Evolutionary conservation across 768 basidiomycete genomes (phyloP).

Genomic region (Lactarius pseudohatsudake): DNA sequence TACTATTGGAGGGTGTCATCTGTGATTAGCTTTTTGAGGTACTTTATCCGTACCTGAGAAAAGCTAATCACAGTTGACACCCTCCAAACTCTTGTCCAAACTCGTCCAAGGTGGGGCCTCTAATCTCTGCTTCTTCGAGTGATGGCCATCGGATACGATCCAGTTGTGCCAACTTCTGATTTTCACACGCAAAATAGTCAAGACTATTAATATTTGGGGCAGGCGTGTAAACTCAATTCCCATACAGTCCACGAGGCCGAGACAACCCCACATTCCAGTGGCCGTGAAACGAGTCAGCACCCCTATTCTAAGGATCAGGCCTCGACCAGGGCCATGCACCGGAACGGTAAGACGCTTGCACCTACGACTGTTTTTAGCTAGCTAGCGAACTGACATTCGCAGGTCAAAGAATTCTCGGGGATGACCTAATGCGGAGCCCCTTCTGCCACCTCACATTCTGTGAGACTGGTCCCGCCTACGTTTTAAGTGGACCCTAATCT

Average conservation of each 20-base stretch:
- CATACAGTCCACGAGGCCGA: neutral
- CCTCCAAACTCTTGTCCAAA: neutral
- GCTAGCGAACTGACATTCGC: neutral
- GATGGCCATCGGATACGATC: neutral
- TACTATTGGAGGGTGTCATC: too few relatives aligned
- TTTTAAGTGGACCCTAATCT: too few relatives aligned
- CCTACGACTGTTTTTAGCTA: neutral
- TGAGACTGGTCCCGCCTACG: neutral
- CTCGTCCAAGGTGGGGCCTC: neutral
- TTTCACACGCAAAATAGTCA: neutral
- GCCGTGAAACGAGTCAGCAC: neutral
- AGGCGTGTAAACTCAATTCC: neutral
- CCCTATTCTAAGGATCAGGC: neutral
- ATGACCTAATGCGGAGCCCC: neutral
- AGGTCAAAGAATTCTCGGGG: neutral
- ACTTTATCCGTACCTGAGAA: neutral
- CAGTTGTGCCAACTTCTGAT: neutral
- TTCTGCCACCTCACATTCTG: neutral
- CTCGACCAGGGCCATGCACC: neutral
- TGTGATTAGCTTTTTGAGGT: too few relatives aligned
- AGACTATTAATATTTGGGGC: neutral
- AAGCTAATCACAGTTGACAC: neutral
- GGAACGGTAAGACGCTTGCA: neutral
- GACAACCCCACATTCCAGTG: neutral
- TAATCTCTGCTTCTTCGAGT: neutral